These are phyloP conservation scores for Debaryomycetaceae sp. DNA, from an alignment of 1,139 yeast genomes.

Conservation along the genomic window DNA sequence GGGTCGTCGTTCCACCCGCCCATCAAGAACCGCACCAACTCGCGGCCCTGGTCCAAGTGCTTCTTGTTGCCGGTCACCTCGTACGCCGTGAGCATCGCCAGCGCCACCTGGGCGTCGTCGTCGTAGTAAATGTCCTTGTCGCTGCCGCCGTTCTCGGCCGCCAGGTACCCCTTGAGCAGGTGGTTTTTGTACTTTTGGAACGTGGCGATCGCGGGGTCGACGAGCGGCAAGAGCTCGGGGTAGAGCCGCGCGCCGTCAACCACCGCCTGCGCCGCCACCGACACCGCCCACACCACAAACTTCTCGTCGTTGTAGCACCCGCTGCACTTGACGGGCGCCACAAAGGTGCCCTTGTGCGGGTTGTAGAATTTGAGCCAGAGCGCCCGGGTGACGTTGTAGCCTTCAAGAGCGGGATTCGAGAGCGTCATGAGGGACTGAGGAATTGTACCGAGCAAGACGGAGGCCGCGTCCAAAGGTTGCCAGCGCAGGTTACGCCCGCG, in stretches of 20 bases:
- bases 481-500: too few relatives aligned
- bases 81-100: conserved; percentile 63
- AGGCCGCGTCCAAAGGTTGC: too few relatives aligned
- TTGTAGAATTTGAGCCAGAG: conserved; percentile 49
- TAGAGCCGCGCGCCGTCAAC: conserved; percentile 60
- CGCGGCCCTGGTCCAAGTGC: conserved; percentile 55
- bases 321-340: conserved; percentile 35
- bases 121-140: conserved; percentile 68
- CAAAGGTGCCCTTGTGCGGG: conserved; percentile 36
- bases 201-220: conserved; percentile 49
- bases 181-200: conserved; percentile 52
- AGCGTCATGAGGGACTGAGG: conserved; percentile 18
- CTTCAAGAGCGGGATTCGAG: conserved; percentile 46
- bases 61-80: conserved; percentile 59
- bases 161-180: conserved; percentile 50
- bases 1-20: conserved; percentile 58
- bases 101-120: conserved; percentile 73
- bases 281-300: too few relatives aligned
- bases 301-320: conserved; percentile 54
- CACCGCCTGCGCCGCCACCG: conserved; percentile 57
- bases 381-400: conserved; percentile 40
- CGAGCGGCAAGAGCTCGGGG: conserved; percentile 51
- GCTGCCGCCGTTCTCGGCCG: conserved; percentile 52
- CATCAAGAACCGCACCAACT: conserved; percentile 58
- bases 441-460: too few relatives aligned